phyloP scores from a whole-genome alignment of 164 flowering plant species.

The Aristolochia californica region DNA sequence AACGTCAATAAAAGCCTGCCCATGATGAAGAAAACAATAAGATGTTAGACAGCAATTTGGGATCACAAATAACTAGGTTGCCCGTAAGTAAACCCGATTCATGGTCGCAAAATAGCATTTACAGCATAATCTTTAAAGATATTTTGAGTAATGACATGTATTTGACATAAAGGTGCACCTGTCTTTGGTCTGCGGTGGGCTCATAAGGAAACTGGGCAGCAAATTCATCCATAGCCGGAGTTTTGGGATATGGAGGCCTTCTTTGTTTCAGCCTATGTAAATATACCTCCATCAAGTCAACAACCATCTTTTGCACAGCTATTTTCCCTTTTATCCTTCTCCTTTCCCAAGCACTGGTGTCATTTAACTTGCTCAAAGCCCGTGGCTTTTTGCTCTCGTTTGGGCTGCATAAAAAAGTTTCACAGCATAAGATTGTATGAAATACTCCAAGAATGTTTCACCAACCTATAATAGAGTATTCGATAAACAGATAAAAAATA shows the following conservation, averaged over 20 bases:
- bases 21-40: neutral
- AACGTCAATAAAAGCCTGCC: conserved; percentile 90
- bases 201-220: conserved; percentile 65
- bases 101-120: too few species aligned
- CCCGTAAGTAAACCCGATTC: too few species aligned
- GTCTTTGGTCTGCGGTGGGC: conserved; percentile 90
- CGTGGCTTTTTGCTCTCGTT: conserved; percentile 71
- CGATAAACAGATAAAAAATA: neutral
- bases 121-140: neutral
- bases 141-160: neutral
- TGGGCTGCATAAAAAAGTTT: conserved; percentile 43
- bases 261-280: conserved; percentile 77
- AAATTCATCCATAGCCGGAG: conserved; percentile 46
- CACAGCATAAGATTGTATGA: neutral
- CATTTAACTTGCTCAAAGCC: conserved; percentile 73
- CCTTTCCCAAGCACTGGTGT: conserved; percentile 80
- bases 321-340: conserved; percentile 86
- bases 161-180: conserved; percentile 28
- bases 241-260: conserved; percentile 75
- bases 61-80: too few species aligned
- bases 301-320: conserved; percentile 96
- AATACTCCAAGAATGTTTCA: neutral
- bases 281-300: conserved; percentile 92
- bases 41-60: neutral
- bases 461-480: neutral